Evolutionary conservation across 768 basidiomycete species (phyloP).

Genomic region (Rossbeevera mucosa): DNA sequence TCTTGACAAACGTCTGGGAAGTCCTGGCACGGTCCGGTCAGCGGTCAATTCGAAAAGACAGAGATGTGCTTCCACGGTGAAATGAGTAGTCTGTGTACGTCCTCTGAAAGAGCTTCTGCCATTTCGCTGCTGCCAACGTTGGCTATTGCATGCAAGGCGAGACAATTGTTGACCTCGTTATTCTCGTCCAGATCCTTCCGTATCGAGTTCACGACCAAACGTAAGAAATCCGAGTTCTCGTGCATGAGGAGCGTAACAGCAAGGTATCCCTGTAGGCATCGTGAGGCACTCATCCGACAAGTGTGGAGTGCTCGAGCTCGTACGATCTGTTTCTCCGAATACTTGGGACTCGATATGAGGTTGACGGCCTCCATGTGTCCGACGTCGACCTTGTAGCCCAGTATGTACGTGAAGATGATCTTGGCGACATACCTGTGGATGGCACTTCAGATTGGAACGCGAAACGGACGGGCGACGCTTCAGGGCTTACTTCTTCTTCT

Average conservation of each 20-base stretch:
- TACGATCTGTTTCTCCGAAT: constrained; percentile 99
- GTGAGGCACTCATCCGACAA: constrained; percentile 1
- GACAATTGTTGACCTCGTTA: constrained; percentile 91
- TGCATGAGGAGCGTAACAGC: constrained; percentile 97
- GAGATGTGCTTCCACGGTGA: constrained; percentile 65
- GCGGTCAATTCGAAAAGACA: constrained; percentile 4
- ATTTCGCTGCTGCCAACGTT: constrained; percentile 98
- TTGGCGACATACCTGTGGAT: constrained; percentile 86
- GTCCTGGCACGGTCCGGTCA: constrained; percentile 51
- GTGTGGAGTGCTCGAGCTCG: constrained; percentile 26
- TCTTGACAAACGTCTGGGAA: constrained; percentile 93
- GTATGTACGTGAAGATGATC: constrained; percentile 97
- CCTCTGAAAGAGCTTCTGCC: constrained; percentile 91
- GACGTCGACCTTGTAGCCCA: constrained; percentile 98
- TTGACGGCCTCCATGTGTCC: constrained; percentile 99
- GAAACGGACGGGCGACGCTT: constrained; percentile 7
- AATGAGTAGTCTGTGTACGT: constrained; percentile 91
- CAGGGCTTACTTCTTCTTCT: constrained; percentile 80
- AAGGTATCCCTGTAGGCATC: constrained; percentile 75
- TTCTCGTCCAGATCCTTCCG: constrained; percentile 94
- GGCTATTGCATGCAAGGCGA: constrained; percentile 96
- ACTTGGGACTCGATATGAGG: constrained; percentile 90
- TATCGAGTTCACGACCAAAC: constrained; percentile 96
- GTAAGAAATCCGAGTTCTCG: constrained; percentile 95
- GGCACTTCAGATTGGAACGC: constrained; percentile 15